These are phyloP conservation scores for Trichoderma afroharzianum DNA, from an alignment of 2,329 filamentous ascomycete species.

Conservation along the genomic window DNA sequence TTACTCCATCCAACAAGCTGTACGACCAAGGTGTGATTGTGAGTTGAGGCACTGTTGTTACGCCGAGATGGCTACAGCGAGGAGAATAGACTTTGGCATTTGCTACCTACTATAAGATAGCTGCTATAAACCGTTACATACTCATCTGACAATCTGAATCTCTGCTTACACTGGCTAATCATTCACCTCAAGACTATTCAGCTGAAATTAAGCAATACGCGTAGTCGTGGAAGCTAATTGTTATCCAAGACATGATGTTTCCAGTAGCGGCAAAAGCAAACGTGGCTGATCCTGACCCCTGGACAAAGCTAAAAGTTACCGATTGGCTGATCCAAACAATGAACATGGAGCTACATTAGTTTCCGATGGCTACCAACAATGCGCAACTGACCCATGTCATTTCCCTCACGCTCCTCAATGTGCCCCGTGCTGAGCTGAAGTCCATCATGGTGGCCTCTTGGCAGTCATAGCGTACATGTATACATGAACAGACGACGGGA, in stretches of 20 bases:
- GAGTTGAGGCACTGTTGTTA: not conserved
- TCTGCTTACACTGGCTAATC: not conserved
- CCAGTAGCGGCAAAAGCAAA: not conserved
- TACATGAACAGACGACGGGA: not conserved
- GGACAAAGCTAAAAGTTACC: not conserved
- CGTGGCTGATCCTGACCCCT: not conserved
- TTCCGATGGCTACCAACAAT: not conserved
- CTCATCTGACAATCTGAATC: not conserved
- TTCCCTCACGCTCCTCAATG: not conserved
- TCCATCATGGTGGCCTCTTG: not conserved
- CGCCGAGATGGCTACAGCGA: not conserved
- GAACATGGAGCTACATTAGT: not conserved
- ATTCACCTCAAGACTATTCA: not conserved
- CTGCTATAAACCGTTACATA: not conserved
- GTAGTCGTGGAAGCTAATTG: too few species aligned
- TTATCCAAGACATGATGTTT: not conserved
- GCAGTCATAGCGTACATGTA: not conserved
- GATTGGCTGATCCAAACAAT: not conserved
- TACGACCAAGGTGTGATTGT: not conserved
- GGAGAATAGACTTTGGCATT: rapidly evolving
- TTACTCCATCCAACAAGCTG: not conserved
- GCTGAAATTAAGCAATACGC: not conserved
- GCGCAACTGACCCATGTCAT: not conserved
- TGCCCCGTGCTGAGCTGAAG: not conserved
- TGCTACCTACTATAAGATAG: not conserved